Base-by-base conservation (phyloP, 495 filamentous ascomycete species). In the Chlorociboria aeruginascens region DNA sequence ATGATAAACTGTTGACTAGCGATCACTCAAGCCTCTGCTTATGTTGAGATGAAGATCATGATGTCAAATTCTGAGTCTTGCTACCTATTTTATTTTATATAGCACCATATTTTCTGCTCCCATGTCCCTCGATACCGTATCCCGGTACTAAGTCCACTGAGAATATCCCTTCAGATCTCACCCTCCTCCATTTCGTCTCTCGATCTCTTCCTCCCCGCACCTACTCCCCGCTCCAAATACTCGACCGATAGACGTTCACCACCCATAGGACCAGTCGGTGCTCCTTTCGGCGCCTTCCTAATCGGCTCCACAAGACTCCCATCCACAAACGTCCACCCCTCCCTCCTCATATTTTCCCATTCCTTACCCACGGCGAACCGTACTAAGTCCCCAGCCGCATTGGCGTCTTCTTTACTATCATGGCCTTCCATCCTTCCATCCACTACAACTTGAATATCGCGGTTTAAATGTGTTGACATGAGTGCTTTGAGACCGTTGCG, bases 391-490 rank as follows among this genome's bases (percentile, higher is more conserved):
- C 90, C 93, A 0, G 93, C 87, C 0, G 87, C 85, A 40, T 81
- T 67, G 0, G 93, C 86, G 61, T 99, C 92, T 60, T 97, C 88
- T 38, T 77, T 81, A 14, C 81, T 86, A 61, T 97, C 90, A 54
- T 98, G 92, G 0, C 89, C 89, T 12, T 66, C 49, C 6, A 63
- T 63, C 10, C 63, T 57, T 3, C 56, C 65, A 16, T 69, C 69
- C 2, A 78, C 83, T 3, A 72, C 86, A 0, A 74, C 76, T 65
- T 98, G 92, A 49, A 97, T 95, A 25, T 80, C 71, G 25, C 77
- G 69, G 29, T 79, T 74, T 2, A 98, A 73, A 52, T 79, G 66
- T 35, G 63, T 69, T 29, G 75, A 68, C 54, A 77, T 75, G 4
- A 96, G 73, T 45, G 63, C 66, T 61, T 82, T 85, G 29, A 99